Evolutionary conservation across 1,139 yeast genomes (phyloP).

Genomic region (Blastobotrys buckinghamii): DNA sequence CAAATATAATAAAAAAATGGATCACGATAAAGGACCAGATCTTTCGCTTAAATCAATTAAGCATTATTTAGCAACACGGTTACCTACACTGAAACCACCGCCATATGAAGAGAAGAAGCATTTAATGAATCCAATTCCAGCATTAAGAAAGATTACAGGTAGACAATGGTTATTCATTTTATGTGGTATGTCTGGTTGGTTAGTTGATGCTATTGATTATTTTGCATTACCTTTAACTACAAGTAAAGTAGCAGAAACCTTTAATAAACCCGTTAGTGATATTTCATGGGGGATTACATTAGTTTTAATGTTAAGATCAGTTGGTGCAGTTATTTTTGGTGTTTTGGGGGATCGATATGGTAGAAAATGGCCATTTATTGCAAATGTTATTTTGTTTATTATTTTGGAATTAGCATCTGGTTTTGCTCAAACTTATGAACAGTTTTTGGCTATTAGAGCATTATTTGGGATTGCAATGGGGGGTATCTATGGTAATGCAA

Average conservation of each 20-base stretch:
- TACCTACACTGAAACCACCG: constrained; percentile 42
- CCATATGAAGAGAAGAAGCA: constrained; percentile 23
- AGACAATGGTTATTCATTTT: constrained; percentile 58
- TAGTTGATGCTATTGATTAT: constrained; percentile 76
- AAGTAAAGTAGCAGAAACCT: constrained; percentile 47
- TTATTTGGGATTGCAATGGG: constrained; percentile 63
- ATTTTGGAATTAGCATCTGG: constrained; percentile 51
- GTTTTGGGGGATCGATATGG: constrained; percentile 46
- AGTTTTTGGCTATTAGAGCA: constrained; percentile 49
- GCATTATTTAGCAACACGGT: constrained; percentile 37
- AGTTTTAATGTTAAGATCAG: constrained; percentile 54
- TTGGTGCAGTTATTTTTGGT: constrained; percentile 58
- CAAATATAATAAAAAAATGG: no score
- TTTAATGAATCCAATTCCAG: constrained; percentile 46
- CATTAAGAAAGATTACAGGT: constrained; percentile 40
- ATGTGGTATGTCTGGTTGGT: constrained; percentile 67
- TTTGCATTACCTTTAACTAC: constrained; percentile 64
- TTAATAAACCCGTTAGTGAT: constrained; percentile 45
- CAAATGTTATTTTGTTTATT: constrained; percentile 40
- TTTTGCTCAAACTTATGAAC: constrained; percentile 43
- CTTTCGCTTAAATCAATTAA: constrained; percentile 23
- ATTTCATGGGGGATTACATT: constrained; percentile 63
- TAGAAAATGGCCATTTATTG: constrained; percentile 49
- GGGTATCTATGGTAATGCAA: constrained; percentile 62
- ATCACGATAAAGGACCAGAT: constrained; percentile 4